These are phyloP conservation scores for Fusarium sp. DNA, from an alignment of 2,329 filamentous ascomycete species.

Conservation along the genomic window DNA sequence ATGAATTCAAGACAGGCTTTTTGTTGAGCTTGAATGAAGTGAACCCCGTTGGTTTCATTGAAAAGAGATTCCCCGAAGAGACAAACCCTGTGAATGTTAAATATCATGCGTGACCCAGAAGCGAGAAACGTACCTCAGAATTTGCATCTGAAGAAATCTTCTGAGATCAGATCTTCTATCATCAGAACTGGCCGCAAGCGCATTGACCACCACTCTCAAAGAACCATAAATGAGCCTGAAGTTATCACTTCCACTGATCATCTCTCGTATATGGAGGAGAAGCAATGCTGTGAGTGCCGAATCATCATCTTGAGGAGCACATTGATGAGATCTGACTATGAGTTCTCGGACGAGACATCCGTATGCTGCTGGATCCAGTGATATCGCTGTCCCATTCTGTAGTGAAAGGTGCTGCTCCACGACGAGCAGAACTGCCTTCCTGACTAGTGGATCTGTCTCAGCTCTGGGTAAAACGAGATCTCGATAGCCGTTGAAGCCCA, in stretches of 20 bases:
- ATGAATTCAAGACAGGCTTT: conserved; percentile 42
- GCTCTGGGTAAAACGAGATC: conserved; percentile 39
- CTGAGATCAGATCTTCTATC: conserved; percentile 23
- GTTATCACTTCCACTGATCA: conserved; percentile 45
- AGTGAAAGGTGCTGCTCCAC: conserved; percentile 42
- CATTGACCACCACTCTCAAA: conserved; percentile 31
- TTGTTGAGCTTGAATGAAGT: conserved; percentile 40
- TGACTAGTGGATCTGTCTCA: conserved; percentile 35
- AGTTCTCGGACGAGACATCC: conserved; percentile 33
- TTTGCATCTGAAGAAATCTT: conserved; percentile 42
- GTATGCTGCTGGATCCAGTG: conserved; percentile 27
- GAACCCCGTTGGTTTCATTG: conserved; percentile 36
- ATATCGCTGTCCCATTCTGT: conserved; percentile 24
- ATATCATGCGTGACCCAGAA: rapidly evolving
- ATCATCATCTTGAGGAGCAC: conserved; percentile 40
- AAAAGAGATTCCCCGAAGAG: conserved; percentile 42
- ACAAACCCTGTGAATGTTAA: conserved; percentile 25
- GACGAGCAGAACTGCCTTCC: conserved; percentile 38
- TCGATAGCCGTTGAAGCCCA: conserved; percentile 44
- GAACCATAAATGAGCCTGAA: conserved; percentile 41
- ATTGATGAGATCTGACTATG: conserved; percentile 33
- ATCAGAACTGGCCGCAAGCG: conserved; percentile 14
- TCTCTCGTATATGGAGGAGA: conserved; percentile 39
- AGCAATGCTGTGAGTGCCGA: conserved; percentile 41
- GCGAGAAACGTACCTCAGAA: conserved; percentile 9